Evolutionary conservation across 2,329 filamentous ascomycete species (phyloP).

Genomic region (Aspergillus calidoustus): DNA sequence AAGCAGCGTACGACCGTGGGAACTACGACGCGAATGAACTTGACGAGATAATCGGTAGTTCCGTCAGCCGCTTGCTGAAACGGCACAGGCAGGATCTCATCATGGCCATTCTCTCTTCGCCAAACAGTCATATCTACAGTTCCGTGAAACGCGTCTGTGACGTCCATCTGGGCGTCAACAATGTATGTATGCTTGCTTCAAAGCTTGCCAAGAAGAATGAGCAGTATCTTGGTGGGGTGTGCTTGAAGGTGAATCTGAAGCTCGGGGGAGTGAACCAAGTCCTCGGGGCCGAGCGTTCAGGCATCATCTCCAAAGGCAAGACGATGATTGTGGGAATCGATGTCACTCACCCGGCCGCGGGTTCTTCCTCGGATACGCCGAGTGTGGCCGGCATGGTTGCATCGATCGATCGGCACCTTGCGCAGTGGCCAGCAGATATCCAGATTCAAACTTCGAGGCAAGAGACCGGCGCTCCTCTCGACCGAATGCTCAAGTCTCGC

Average conservation of each 20-base stretch:
- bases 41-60: conserved; percentile 21
- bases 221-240: conserved; percentile 70
- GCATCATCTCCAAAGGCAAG: conserved; percentile 65
- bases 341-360: conserved; percentile 84
- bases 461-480: conserved; percentile 73
- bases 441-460: conserved; percentile 66
- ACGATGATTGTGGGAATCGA: conserved; percentile 90
- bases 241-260: conserved; percentile 82
- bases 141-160: conserved; percentile 72
- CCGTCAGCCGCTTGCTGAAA: conserved; percentile 27
- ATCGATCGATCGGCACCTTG: conserved; percentile 70
- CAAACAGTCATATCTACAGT: conserved; percentile 63
- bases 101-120: conserved; percentile 62
- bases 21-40: conserved; percentile 19
- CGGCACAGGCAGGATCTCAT: conserved; percentile 48
- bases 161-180: conserved; percentile 67
- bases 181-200: conserved; percentile 64
- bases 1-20: conserved; percentile 13
- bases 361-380: conserved; percentile 62
- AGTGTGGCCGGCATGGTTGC: conserved; percentile 83
- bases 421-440: conserved; percentile 76
- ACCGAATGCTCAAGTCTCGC: conserved; percentile 66
- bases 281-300: conserved; percentile 57
- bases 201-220: conserved; percentile 51
- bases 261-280: conserved; percentile 73